These are phyloP conservation scores for Sarocladiaceae sp. DNA, from an alignment of 2,329 filamentous ascomycete genomes.

Conservation along the genomic window DNA sequence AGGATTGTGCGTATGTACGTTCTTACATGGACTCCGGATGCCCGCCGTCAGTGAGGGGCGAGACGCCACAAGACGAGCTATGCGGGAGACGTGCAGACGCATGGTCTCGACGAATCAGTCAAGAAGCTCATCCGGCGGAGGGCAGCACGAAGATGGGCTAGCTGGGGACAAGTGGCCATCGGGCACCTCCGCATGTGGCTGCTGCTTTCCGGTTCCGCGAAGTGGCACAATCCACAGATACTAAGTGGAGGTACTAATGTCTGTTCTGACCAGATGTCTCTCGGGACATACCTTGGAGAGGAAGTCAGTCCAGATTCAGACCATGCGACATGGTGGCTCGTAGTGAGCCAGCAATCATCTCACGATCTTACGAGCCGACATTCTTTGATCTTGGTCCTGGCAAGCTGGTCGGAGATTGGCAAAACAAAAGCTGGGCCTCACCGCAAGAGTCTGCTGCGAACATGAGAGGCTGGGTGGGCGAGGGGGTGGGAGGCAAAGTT, in stretches of 20 bases:
- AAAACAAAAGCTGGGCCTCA: too few species aligned
- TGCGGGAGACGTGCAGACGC: not conserved
- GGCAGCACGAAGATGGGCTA: not conserved
- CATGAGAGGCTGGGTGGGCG: not conserved
- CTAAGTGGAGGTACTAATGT: not conserved
- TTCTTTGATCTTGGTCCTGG: too few species aligned
- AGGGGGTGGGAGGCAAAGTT: conserved; percentile 4
- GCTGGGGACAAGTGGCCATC: not conserved
- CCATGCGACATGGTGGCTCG: too few species aligned
- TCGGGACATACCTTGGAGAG: too few species aligned
- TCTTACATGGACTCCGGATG: not conserved
- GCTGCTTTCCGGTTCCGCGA: not conserved
- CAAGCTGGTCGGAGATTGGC: not conserved
- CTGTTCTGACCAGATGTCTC: not conserved
- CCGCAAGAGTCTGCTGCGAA: too few species aligned
- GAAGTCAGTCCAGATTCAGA: too few species aligned
- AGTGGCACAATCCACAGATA: not conserved
- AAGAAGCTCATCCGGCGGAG: not conserved
- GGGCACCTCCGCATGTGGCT: conserved; percentile 1
- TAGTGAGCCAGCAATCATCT: too few species aligned
- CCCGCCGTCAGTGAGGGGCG: not conserved
- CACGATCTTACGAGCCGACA: too few species aligned
- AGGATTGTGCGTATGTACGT: not conserved
- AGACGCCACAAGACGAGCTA: not conserved
- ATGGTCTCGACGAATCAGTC: not conserved